Evolutionary conservation across 345 rosid genomes (phyloP), one percentile per base, ranked within the genome.

Genomic region (Citropsis articulata): DNA sequence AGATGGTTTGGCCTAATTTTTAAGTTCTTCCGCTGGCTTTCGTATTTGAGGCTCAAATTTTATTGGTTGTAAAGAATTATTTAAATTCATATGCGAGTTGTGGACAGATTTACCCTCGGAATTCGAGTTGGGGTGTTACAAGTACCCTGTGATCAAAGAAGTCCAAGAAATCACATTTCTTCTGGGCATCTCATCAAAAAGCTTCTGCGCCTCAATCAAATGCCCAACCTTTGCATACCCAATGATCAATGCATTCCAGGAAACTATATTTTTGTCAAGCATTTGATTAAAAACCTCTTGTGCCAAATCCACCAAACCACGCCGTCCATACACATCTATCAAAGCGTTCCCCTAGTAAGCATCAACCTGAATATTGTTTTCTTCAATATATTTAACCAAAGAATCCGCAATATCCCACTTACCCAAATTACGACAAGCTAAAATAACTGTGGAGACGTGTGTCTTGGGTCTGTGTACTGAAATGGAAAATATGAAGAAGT

Each of bases 131-230:
- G n/a, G n/a, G n/a, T n/a, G n/a, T n/a, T n/a, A n/a, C n/a, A n/a
- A n/a, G n/a, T 78, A 93, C 14, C 93, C 94, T 2, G 85, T 80
- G 83, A 90, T 87, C 94, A 93, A 81, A 22, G 90, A 84, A 40
- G 93, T 91, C 96, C 96, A 93, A 64, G 92, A 85, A 70, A 91
- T 86, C 40, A 88, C 90, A 80, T 93, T 91, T 72, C 81, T 89
- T 6, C 45, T 69, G 1, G 87, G 82, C 93, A 91, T 90, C 81
- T 81, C 81, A 45, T 87, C 89, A 50, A 93, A 91, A 82, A 90
- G 71, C 38, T 79, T 79, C 77, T 77, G 72, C 4, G 93, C 97
- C 25, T 81, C 80, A 72, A 69, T 78, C 69, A 86, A 60, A 65
- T 79, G 42, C 48, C 86, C 83, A 4, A 13, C 79, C 80, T 84